Percentiles rank a stretch among this genome's conserved stretches.
Evolutionary conservation across 495 filamentous ascomycete genomes (phyloP).

Genomic region (Trichoderma reesei): DNA sequence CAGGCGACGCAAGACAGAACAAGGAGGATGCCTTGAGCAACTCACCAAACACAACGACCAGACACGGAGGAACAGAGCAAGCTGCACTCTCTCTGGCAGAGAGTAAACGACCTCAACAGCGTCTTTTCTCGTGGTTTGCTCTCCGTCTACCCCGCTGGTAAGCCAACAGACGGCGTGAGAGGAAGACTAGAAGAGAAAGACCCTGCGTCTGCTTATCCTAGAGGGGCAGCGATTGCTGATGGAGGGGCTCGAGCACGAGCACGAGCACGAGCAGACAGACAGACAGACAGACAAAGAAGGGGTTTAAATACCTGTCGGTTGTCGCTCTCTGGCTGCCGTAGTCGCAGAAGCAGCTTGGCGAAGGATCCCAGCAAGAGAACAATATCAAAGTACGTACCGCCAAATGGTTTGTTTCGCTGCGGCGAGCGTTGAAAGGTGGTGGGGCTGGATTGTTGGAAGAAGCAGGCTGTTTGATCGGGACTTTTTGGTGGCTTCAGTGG

Average conservation of each 20-base stretch:
- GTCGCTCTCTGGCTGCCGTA: background rate
- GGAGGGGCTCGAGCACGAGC: background rate
- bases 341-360: background rate
- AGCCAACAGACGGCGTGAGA: background rate
- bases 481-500: no score
- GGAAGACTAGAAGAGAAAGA: background rate
- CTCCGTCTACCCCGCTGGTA: background rate
- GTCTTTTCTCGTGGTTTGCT: background rate
- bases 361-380: background rate
- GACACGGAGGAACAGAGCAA: background rate
- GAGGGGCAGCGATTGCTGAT: background rate
- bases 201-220: background rate
- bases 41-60: conserved; percentile 6
- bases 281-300: background rate
- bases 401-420: background rate
- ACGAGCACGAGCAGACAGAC: background rate
- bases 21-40: background rate
- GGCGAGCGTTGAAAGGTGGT: background rate
- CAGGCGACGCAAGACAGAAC: background rate
- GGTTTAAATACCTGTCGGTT: background rate
- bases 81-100: background rate
- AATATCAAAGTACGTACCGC: conserved; percentile 4
- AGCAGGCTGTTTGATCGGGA: background rate
- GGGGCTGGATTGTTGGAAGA: background rate
- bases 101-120: background rate